Evolutionary conservation across 164 flowering plant genomes (phyloP).

Genomic region (Akebia trifoliata): DNA sequence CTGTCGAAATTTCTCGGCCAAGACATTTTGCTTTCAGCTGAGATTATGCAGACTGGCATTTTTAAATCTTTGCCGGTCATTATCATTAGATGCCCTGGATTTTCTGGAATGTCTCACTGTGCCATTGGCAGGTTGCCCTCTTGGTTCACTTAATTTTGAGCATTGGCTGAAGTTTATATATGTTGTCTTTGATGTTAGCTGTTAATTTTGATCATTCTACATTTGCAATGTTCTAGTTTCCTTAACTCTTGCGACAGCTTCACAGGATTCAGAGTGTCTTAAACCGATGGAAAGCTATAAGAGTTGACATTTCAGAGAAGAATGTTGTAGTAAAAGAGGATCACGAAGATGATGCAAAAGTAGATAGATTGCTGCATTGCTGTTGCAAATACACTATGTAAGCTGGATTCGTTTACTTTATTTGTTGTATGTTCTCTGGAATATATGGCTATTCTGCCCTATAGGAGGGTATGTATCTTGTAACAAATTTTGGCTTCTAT

Average conservation of each 20-base stretch:
- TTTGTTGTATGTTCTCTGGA: background rate
- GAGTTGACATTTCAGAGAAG: conserved; percentile 11
- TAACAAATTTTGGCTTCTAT: background rate
- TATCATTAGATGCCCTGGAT: no score
- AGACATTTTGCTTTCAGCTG: no score
- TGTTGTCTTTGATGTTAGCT: no score
- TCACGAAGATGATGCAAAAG: conserved; percentile 22
- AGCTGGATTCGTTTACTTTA: background rate
- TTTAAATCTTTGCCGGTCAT: no score
- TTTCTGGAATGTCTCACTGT: background rate
- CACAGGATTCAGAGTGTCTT: conserved; percentile 43
- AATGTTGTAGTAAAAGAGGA: conserved; percentile 13
- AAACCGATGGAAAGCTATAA: conserved; percentile 40
- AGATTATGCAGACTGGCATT: no score
- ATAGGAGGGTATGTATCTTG: background rate
- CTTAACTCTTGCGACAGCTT: conserved; percentile 48
- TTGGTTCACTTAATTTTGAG: no score
- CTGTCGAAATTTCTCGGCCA: no score
- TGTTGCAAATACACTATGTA: conserved; percentile 36
- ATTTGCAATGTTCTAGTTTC: conserved; percentile 10
- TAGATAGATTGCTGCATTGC: conserved; percentile 46
- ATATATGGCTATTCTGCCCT: no score
- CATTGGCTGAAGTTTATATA: no score
- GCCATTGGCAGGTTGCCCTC: background rate
- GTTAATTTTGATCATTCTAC: no score